Percentiles rank a stretch among this genome's conserved stretches.
Evolutionary conservation across 768 basidiomycete species (phyloP).

Genomic region (Hygrophorus pudorinus): DNA sequence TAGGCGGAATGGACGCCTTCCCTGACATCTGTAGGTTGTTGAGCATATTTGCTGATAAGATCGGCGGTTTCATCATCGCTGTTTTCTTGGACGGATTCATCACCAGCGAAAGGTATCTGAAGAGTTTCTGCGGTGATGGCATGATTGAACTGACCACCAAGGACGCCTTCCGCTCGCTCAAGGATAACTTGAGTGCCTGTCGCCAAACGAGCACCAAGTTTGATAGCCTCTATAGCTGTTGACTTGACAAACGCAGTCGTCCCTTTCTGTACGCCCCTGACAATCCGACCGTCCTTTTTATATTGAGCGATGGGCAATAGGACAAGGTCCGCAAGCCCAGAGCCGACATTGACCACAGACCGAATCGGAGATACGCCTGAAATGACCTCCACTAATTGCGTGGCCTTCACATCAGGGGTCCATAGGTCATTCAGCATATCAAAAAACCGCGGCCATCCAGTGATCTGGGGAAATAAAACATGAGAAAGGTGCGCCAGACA

Average conservation of each 20-base stretch:
- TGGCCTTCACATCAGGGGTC: constrained; percentile 99
- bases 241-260: constrained; percentile 89
- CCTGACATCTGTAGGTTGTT: constrained; percentile 74
- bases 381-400: constrained; percentile 93
- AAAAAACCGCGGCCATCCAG: constrained; percentile 85
- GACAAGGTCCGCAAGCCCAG: constrained; percentile 92
- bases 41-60: constrained; percentile 79
- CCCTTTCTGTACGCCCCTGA: constrained; percentile 90
- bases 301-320: constrained; percentile 95
- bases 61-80: constrained; percentile 39
- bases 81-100: constrained; percentile 24
- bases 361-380: constrained; percentile 95
- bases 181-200: constrained; percentile 97
- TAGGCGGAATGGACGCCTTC: constrained; percentile 94
- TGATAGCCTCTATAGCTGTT: constrained; percentile 92
- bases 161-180: constrained; percentile 86
- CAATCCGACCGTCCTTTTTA: constrained; percentile 89
- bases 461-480: constrained; percentile 44
- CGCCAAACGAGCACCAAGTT: constrained; percentile 85
- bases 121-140: constrained; percentile 60
- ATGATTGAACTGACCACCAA: constrained; percentile 70
- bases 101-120: constrained; percentile 30
- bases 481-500: background rate
- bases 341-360: constrained; percentile 94
- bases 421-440: constrained; percentile 94